Base-by-base conservation (phyloP, 164 flowering plant species). In the Chloranthus sessilifolius region DNA sequence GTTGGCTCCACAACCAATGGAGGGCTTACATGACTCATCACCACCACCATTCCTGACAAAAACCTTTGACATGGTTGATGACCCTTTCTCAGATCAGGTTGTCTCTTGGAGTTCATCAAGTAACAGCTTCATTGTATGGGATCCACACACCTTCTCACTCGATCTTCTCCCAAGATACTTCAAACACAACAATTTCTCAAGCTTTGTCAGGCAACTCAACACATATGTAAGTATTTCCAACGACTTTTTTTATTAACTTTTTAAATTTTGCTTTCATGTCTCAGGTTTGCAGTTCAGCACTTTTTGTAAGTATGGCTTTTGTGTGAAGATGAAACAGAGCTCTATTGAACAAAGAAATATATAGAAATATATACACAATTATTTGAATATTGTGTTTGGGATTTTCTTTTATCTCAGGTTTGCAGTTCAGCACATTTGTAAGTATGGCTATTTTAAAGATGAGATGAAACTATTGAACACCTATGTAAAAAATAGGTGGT, bases 141-240 rank as follows among this genome's bases (percentile, higher is more conserved):
- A 84, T 72, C 82, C 78, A 6, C 70, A 71, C 45, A 31, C 57
- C 38, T 80, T 84, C 61, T 65, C 96, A 58, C 61, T 53, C 52
- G 68, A 43, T 55, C 73, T 82, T 30, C 79, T 88, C 15, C 96
- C 96, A 14, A 78, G 64, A 59, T 74, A 64, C 69, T 87, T 87
- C 79, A 87, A 87, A 73, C 92, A 87, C 75, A 83, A 65, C 74
- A 87, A 83, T 55, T 83, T 83, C 77, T 86, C 95, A 14, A 83
- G 95, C 80, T 86, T 86, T 69, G 79, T 85, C 46, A 67, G 95
- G 57, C 90, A 86, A 63, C 90, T 83, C 54, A 83, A 83, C 31
- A 83, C 91, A 29, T 87, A 83, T 73, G 96, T 80, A 58, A 81
- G 87, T 69, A 27, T 17, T 33, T 21, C 5, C 22, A n/a, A 17